These are phyloP conservation scores for Litchi chinensis DNA, from an alignment of 345 rosid species.

Conservation along the genomic window DNA sequence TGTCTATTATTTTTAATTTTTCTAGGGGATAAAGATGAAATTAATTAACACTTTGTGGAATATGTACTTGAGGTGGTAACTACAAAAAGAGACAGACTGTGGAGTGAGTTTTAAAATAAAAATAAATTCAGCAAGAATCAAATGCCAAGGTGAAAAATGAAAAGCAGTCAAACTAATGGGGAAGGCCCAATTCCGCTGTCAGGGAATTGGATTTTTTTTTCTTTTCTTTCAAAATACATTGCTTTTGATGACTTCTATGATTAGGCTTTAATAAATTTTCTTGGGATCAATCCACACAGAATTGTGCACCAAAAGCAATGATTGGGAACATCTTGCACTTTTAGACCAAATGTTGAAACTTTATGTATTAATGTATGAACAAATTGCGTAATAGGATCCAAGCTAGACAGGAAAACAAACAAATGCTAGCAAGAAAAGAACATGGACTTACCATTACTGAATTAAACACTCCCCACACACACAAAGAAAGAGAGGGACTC, in stretches of 20 bases:
- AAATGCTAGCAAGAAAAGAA: background rate
- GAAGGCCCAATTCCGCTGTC: slow-evolving; percentile 37
- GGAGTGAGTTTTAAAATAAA: background rate
- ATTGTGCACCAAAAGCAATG: slow-evolving; percentile 43
- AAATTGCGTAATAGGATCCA: slow-evolving; percentile 6
- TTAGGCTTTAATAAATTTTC: slow-evolving; percentile 39
- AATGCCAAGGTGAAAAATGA: slow-evolving; percentile 23
- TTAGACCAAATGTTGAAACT: slow-evolving; percentile 35
- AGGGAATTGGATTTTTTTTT: slow-evolving; percentile 18
- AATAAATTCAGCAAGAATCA: slow-evolving; percentile 23
- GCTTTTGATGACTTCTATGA: slow-evolving; percentile 61
- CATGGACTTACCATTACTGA: slow-evolving; percentile 16
- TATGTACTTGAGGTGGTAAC: slow-evolving; percentile 26
- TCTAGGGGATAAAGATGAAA: background rate
- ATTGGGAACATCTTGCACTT: slow-evolving; percentile 43
- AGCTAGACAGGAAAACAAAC: background rate
- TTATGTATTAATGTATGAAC: background rate
- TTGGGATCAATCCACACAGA: slow-evolving; percentile 56
- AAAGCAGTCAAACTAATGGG: slow-evolving; percentile 42
- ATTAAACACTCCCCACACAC: no score
- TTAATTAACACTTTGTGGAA: slow-evolving; percentile 3
- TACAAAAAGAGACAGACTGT: slow-evolving; percentile 10
- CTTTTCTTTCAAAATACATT: slow-evolving; percentile 7
- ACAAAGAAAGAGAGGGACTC: background rate
- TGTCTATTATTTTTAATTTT: background rate